Base-by-base conservation (phyloP, 2,329 filamentous ascomycete species). In the Phyllosticta capitalensis region DNA sequence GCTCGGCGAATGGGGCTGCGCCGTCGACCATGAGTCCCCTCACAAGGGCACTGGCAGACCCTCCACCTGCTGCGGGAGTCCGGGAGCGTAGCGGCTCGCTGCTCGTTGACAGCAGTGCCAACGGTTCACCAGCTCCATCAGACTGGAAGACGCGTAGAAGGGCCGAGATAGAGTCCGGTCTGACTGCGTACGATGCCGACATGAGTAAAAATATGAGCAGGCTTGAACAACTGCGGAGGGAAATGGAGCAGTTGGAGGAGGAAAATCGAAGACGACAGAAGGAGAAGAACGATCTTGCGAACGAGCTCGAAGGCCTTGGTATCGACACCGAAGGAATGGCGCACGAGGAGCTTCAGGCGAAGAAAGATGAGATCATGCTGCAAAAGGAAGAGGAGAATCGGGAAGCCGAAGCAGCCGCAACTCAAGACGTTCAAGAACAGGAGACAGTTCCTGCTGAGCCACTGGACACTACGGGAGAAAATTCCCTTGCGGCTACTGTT, bases 271-370 rank as follows among this genome's bases (percentile, higher is more conserved):
- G 65, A 67, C 72, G 70, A 63, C 72, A 69, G 66, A 72, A 65
- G 65, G 75, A 70, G 50, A 73, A 74, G 63, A 70, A 72, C 57
- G 70, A 72, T 52, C 74, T 81, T 50, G 67, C 76, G 5, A 70
- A 74, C 30, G 79, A 82, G 63, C 69, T 82, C n/a, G 75, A 78
- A 61, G 68, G 67, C 55, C 70, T 82, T 20, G 76, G 76, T 48
- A 66, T 78, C 49, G 75, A 81, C 59, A 77, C 78, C 1, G 73
- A 77, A 56, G 76, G 76, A 3, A 72, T 78, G 65, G 72, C 75
- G 3, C 68, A 77, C 59, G 74, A 74, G 22, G 72, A 77, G 56
- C 69, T 80, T 22, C 72, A 76, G 61, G 73, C 74, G 4, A 73
- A 71, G 60, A 74, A 72, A 54, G 66, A 71, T 26, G 72, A 74